These are phyloP conservation scores for Yamadazyma siamensis DNA, from an alignment of 1,139 yeast species.

Conservation along the genomic window DNA sequence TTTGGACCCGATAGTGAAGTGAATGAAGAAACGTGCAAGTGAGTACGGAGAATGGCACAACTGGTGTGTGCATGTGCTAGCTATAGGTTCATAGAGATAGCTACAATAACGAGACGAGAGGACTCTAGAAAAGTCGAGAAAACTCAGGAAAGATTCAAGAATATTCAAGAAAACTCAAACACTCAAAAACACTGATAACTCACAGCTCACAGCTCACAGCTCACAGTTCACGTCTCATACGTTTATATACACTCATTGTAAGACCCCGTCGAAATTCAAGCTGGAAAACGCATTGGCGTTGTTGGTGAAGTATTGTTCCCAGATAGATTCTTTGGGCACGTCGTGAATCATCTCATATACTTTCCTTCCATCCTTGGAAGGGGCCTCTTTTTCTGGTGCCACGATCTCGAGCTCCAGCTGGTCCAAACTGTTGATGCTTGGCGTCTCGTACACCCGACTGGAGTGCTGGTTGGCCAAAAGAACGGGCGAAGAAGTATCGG, in stretches of 20 bases:
- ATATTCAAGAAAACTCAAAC: no score
- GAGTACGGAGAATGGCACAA: no score
- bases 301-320: constrained; percentile 69
- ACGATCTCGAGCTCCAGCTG: background rate
- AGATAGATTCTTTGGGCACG: constrained; percentile 65
- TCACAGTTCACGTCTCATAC: no score
- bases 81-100: no score
- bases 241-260: background rate
- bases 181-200: no score
- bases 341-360: constrained; percentile 62
- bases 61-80: no score
- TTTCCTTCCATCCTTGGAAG: constrained; percentile 47
- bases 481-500: constrained; percentile 12
- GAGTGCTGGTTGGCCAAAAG: constrained; percentile 5
- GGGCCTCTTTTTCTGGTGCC: constrained; percentile 1
- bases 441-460: background rate
- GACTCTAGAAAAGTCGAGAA: no score
- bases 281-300: constrained; percentile 5
- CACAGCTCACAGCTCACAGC: no score
- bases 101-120: no score
- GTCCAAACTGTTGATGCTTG: background rate
- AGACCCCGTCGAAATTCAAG: constrained; percentile 3
- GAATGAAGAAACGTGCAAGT: background rate
- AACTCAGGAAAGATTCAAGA: no score
- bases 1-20: background rate